Conservation (phyloP, 164 flowering plant genomes). For the Macadamia tetraphylla region DNA sequence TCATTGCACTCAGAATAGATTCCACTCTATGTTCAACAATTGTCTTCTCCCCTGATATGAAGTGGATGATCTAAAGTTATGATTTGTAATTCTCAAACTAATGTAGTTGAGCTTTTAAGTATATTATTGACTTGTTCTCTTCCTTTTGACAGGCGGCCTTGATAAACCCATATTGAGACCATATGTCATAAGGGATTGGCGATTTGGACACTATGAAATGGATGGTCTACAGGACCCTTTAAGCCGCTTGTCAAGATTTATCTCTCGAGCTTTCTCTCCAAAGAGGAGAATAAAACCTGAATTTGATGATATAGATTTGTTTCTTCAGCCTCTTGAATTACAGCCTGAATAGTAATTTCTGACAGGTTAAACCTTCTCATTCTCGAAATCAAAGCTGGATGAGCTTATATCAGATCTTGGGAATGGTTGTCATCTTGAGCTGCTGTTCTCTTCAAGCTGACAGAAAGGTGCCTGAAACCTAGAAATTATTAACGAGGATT, state of each 20-base stretch:
- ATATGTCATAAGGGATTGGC: slow-evolving; percentile 70
- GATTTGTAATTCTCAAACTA: not conserved
- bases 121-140: not conserved
- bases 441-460: no score
- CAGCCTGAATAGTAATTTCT: slow-evolving; percentile 14
- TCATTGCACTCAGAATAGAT: not conserved
- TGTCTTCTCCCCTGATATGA: not conserved
- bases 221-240: slow-evolving; percentile 90
- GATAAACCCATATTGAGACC: slow-evolving; percentile 69
- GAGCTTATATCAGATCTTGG: no score
- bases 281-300: slow-evolving; percentile 27
- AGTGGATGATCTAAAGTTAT: not conserved
- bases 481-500: no score
- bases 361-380: no score
- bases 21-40: not conserved
- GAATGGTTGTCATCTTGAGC: no score
- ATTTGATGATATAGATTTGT: slow-evolving; percentile 30
- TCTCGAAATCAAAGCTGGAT: no score
- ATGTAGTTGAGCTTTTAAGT: not conserved
- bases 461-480: no score
- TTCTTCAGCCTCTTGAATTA: slow-evolving; percentile 42
- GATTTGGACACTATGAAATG: slow-evolving; percentile 94
- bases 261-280: slow-evolving; percentile 36
- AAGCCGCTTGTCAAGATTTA: slow-evolving; percentile 54
- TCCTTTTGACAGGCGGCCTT: slow-evolving; percentile 66